phyloP scores from a whole-genome alignment of 1,139 yeast genomes.

The Hemisphaericaspora subhashii region DNA sequence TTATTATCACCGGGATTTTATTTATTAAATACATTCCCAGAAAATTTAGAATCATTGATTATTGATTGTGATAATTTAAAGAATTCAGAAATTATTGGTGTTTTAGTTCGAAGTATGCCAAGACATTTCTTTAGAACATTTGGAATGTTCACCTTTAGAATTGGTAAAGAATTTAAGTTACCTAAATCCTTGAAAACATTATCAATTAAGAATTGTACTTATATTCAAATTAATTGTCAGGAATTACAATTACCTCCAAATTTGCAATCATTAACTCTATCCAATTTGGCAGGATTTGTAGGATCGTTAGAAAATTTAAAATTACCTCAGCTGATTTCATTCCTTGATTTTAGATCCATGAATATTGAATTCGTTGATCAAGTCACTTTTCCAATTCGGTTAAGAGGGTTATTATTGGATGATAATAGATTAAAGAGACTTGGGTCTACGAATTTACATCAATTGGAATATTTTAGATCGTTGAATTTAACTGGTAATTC shows the following conservation, averaged over 20 bases:
- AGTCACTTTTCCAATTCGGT: slow-evolving; percentile 5
- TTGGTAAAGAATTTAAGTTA: slow-evolving; percentile 7
- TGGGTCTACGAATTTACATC: slow-evolving; percentile 1
- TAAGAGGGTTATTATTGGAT: slow-evolving; percentile 6
- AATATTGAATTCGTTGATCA: slow-evolving; percentile 6
- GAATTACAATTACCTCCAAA: slow-evolving; percentile 4
- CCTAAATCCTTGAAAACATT: slow-evolving; percentile 5
- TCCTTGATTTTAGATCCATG: slow-evolving; percentile 9
- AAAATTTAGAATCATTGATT: slow-evolving; percentile 3
- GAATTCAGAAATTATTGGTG: slow-evolving; percentile 2
- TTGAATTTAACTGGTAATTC: slow-evolving; percentile 7
- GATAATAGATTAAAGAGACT: slow-evolving; percentile 8
- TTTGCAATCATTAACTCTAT: slow-evolving; percentile 4
- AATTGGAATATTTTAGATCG: slow-evolving; percentile 1
- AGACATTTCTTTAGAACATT: slow-evolving; percentile 4
- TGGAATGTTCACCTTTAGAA: slow-evolving; percentile 8
- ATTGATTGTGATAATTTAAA: slow-evolving; percentile 7
- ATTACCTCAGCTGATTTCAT: slow-evolving; percentile 3
- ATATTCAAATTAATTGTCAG: slow-evolving; percentile 6
- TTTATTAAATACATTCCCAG: slow-evolving; percentile 4
- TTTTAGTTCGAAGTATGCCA: slow-evolving; percentile 7
- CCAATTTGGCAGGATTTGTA: slow-evolving; percentile 8
- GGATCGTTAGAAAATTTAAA: slow-evolving; percentile 2
- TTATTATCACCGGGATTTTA: slow-evolving; percentile 8
- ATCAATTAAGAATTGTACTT: slow-evolving; percentile 8